Evolutionary conservation across 768 basidiomycete species (phyloP).

Genomic region (Steccherinum ochraceum): DNA sequence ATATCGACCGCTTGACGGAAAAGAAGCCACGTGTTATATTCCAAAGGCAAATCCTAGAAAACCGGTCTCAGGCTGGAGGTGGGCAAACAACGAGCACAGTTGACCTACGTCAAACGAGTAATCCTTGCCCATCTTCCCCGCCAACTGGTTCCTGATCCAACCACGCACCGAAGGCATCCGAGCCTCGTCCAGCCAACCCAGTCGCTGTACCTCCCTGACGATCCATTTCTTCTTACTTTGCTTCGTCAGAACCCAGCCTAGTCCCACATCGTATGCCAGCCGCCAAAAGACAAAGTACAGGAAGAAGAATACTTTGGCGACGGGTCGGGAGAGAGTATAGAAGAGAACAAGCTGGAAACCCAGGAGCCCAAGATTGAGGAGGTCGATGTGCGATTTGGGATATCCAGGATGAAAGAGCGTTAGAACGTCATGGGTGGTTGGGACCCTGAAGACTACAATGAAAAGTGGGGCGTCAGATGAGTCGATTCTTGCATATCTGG

Average conservation of each 20-base stretch:
- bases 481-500: background rate
- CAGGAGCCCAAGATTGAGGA: constrained; percentile 77
- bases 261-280: constrained; percentile 83
- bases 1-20: constrained; percentile 96
- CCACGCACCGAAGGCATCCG: constrained; percentile 54
- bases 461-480: constrained; percentile 3
- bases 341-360: constrained; percentile 75
- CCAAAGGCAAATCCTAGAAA: constrained; percentile 75
- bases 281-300: constrained; percentile 94
- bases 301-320: constrained; percentile 67
- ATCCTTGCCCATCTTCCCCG: constrained; percentile 90
- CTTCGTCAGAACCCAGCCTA: constrained; percentile 90
- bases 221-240: constrained; percentile 97
- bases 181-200: constrained; percentile 85
- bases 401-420: constrained; percentile 80
- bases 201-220: constrained; percentile 66
- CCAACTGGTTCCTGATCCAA: constrained; percentile 86
- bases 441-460: constrained; percentile 79
- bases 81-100: constrained; percentile 3
- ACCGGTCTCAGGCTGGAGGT: constrained; percentile 5
- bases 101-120: constrained; percentile 83
- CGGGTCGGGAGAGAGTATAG: constrained; percentile 49
- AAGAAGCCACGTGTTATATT: constrained; percentile 95
- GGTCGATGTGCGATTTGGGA: constrained; percentile 84
- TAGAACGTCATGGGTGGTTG: constrained; percentile 86